Percentiles rank a stretch among this genome's conserved stretches.
phyloP scores from a whole-genome alignment of 2,329 filamentous ascomycete species.

The Madurella mycetomatis region DNA sequence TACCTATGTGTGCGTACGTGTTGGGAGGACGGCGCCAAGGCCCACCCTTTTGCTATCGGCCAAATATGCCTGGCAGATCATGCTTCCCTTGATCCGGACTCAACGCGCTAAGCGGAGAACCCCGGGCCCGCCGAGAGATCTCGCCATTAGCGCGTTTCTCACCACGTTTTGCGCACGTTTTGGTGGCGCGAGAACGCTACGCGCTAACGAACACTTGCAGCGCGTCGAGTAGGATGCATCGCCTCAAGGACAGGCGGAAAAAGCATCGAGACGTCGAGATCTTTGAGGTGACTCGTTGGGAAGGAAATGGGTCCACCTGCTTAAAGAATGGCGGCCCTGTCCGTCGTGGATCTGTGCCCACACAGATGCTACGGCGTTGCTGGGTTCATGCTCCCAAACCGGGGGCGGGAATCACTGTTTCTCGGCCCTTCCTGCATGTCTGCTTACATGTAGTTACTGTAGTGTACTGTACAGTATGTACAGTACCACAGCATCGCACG shows the following conservation, averaged over 20 bases:
- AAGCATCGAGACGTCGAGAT: not conserved
- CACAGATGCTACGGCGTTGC: no score
- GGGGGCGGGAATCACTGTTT: not conserved
- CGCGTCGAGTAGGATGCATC: not conserved
- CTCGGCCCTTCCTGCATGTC: not conserved
- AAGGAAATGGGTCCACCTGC: no score
- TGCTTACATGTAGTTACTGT: not conserved
- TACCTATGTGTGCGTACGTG: no score
- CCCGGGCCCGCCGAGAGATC: not conserved
- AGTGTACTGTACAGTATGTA: no score
- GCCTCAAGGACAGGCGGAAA: not conserved
- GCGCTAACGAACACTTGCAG: not conserved
- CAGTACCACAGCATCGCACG: not conserved
- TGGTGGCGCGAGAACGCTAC: constrained; percentile 7
- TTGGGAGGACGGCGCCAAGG: no score
- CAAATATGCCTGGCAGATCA: no score
- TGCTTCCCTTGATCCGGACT: constrained; percentile 12
- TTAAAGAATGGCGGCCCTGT: no score
- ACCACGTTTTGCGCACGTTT: constrained; percentile 16
- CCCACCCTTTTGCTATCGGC: no score
- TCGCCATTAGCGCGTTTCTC: constrained; percentile 2
- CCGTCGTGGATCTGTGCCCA: no score
- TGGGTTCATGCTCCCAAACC: no score
- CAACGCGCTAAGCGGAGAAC: constrained; percentile 3
- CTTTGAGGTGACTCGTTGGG: no score